Evolutionary conservation across 495 filamentous ascomycete species (phyloP).

Genomic region (Aspergillus haitiensis): DNA sequence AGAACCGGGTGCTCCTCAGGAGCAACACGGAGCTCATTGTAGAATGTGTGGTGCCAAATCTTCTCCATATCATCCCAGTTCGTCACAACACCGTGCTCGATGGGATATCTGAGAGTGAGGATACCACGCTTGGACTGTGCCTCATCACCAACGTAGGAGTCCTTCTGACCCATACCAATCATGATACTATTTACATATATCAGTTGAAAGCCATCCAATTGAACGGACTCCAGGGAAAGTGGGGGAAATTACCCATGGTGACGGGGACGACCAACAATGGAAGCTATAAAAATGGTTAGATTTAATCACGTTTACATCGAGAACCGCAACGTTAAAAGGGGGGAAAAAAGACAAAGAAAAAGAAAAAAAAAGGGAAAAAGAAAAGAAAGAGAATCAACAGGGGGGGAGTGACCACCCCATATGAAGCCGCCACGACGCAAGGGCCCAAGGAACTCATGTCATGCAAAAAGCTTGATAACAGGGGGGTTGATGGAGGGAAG

Average conservation of each 20-base stretch:
- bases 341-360: background rate
- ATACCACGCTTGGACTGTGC: slow-evolving; percentile 99
- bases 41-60: slow-evolving; percentile 99
- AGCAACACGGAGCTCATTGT: slow-evolving; percentile 99
- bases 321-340: background rate
- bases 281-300: slow-evolving; percentile 60
- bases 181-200: slow-evolving; percentile 73
- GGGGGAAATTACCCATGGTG: slow-evolving; percentile 89
- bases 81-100: slow-evolving; percentile 99
- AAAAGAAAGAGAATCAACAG: no score
- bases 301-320: slow-evolving; percentile 5
- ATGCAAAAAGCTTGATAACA: slow-evolving; percentile 17
- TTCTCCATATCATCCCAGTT: slow-evolving; percentile 99
- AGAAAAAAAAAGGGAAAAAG: no score
- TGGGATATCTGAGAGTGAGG: slow-evolving; percentile 97
- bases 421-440: slow-evolving; percentile 30
- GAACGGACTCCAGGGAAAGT: slow-evolving; percentile 1
- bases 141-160: slow-evolving; percentile 99
- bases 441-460: slow-evolving; percentile 23
- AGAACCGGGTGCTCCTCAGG: slow-evolving; percentile 99
- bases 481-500: slow-evolving; percentile 12
- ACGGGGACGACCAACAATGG: slow-evolving; percentile 98
- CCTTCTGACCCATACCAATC: slow-evolving; percentile 99
- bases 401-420: slow-evolving; percentile 13
- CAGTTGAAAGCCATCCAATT: slow-evolving; percentile 9